These are phyloP conservation scores for Oxytropis ochrocephala DNA, from an alignment of 306 rosid genomes.

Conservation along the genomic window DNA sequence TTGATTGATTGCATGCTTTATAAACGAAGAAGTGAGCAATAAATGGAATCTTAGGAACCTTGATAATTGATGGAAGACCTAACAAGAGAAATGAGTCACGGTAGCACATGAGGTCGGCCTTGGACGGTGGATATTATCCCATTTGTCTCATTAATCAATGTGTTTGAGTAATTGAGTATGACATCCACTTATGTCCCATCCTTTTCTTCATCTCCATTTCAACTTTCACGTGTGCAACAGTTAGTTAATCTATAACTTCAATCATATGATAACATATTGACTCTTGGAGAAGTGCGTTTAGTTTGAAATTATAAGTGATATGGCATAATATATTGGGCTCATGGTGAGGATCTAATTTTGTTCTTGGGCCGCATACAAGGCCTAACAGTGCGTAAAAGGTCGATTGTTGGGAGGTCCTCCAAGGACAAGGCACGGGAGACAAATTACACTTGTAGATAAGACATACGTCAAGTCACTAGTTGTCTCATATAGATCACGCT, in stretches of 20 bases:
- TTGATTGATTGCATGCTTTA: neutral
- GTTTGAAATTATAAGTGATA: too few species aligned
- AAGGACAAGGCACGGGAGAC: too few species aligned
- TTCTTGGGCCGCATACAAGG: too few species aligned
- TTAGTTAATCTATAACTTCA: neutral
- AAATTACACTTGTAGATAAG: too few species aligned
- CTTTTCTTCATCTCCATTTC: neutral
- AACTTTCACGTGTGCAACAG: neutral
- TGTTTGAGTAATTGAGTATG: conserved; percentile 15
- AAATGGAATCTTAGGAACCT: neutral
- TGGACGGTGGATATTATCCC: conserved; percentile 16
- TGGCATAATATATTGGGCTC: too few species aligned
- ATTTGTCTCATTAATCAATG: conserved; percentile 15
- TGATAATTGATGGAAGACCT: conserved; percentile 13
- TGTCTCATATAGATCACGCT: too few species aligned
- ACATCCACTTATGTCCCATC: conserved; percentile 14
- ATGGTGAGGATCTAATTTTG: too few species aligned
- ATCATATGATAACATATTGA: too few species aligned
- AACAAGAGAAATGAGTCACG: neutral
- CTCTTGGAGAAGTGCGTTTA: too few species aligned
- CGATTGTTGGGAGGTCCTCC: too few species aligned
- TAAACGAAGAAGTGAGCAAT: neutral
- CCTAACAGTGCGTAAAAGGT: too few species aligned
- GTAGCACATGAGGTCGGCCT: neutral
- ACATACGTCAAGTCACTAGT: too few species aligned